Base-by-base conservation (phyloP, 2,329 filamentous ascomycete species). In the Claviceps pazoutovae region DNA sequence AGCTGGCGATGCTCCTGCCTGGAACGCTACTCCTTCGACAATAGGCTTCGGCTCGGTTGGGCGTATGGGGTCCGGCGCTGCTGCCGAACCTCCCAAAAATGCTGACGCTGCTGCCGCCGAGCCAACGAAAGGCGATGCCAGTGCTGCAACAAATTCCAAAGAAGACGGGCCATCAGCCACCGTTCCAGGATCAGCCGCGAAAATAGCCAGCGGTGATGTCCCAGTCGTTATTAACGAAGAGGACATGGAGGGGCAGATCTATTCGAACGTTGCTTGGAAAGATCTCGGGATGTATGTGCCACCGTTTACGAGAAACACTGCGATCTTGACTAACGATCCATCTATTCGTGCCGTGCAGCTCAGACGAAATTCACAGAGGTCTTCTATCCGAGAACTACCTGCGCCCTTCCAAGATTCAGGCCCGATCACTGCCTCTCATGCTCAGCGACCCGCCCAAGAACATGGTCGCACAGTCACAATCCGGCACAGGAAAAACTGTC, bases 401-500 rank as follows among this genome's bases (percentile, higher is more conserved):
- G 62, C 95, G 94, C 69, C 93, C 93, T 0, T 97, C 93, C 52
- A 98, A 98, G 73, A 95, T 98, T 58, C 93, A 98, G 72, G 93
- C 95, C 68, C 88, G 85, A 60, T 93, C 93, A 1, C 78, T 98
- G 17, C 93, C 93, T 30, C 76, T 98, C 51, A 85, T 98, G 63
- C 79, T 98, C 56, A 73, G 79, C 60, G 75, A 95, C 63, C 91
- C 93, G n/a, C 85, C 91, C 0, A 77, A 78, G 57, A 97, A 97
- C 69, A 86, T 98, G 78, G 91, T 98, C 63, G 93, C 90, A 3
- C 93, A 98, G 70, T 98, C 93, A n/a, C 93, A 98, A 68, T 98
- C 93, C 2, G 93, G 93, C 60, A 98, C 93, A 19, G 93, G 93
- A 63, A 98, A 98, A 75, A 98, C 93, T 0, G 93, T 90, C 19